Evolutionary conservation across 1,139 yeast genomes (phyloP).

Genomic region (Kurtzmaniella quercitrusa): DNA sequence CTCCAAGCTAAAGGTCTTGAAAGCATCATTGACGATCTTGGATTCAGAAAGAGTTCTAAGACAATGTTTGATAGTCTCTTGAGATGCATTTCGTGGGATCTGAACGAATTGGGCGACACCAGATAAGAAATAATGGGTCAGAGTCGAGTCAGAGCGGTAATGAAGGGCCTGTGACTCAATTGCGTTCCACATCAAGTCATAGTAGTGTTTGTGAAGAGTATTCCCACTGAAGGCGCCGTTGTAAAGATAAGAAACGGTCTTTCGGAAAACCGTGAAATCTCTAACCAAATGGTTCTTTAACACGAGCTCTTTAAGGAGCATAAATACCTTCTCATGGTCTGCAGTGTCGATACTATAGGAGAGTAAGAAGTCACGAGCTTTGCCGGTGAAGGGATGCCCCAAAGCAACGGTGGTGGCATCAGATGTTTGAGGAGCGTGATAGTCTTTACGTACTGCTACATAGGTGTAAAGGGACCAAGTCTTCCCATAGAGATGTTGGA

Average conservation of each 20-base stretch:
- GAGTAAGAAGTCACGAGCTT: conserved; percentile 24
- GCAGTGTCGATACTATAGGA: conserved; percentile 30
- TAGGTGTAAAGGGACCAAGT: conserved; percentile 35
- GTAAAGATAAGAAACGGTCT: conserved; percentile 29
- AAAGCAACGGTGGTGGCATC: background rate
- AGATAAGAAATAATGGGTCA: conserved; percentile 28
- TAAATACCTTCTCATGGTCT: conserved; percentile 34
- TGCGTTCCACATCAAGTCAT: conserved; percentile 30
- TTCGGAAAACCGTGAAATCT: conserved; percentile 27
- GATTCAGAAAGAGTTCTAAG: conserved; percentile 26
- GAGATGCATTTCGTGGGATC: conserved; percentile 7
- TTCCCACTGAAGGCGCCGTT: conserved; percentile 24
- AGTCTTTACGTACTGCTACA: conserved; percentile 37
- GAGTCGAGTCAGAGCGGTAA: conserved; percentile 16
- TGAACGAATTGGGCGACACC: conserved; percentile 24
- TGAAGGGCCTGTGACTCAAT: conserved; percentile 32
- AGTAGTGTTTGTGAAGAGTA: conserved; percentile 26
- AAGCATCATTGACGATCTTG: conserved; percentile 22
- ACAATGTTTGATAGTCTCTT: conserved; percentile 3
- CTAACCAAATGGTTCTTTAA: conserved; percentile 29
- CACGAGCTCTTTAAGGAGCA: conserved; percentile 34
- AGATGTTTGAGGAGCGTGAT: conserved; percentile 13
- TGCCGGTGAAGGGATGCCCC: background rate
- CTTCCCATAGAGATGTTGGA: conserved; percentile 10
- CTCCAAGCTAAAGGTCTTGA: conserved; percentile 25